Percentiles rank a stretch among this genome's conserved stretches.
Conservation (phyloP, 2,329 filamentous ascomycete species). For the Piedraia hortae region DNA sequence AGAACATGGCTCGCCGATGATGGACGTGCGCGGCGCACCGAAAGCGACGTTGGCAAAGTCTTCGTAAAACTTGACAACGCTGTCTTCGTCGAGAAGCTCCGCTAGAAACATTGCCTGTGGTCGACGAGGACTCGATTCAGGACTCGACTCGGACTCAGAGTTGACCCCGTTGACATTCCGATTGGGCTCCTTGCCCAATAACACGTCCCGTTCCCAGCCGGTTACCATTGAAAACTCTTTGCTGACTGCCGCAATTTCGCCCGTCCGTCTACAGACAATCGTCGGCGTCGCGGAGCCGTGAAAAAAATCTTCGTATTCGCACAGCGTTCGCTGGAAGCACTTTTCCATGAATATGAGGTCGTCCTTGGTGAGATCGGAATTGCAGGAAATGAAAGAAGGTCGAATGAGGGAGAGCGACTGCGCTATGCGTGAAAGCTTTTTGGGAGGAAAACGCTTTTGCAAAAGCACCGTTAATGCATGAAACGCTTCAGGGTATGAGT, state of each 20-base stretch:
- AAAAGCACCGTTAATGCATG: constrained; percentile 65
- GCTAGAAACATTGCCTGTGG: constrained; percentile 68
- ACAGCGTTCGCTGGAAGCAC: constrained; percentile 74
- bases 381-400: constrained; percentile 78
- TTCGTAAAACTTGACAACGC: constrained; percentile 81
- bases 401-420: constrained; percentile 71
- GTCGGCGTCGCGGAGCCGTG: constrained; percentile 70
- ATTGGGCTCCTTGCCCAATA: constrained; percentile 69
- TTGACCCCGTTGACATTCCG: constrained; percentile 45
- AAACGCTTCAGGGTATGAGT: constrained; percentile 72
- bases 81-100: constrained; percentile 79
- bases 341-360: constrained; percentile 96
- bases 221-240: constrained; percentile 94
- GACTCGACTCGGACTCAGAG: constrained; percentile 11
- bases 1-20: constrained; percentile 49
- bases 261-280: constrained; percentile 70
- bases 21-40: constrained; percentile 63
- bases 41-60: constrained; percentile 85
- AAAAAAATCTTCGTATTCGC: constrained; percentile 84
- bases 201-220: constrained; percentile 72
- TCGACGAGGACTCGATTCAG: constrained; percentile 22
- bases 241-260: constrained; percentile 81
- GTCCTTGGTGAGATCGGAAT: constrained; percentile 59
- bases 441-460: constrained; percentile 47
- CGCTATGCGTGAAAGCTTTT: constrained; percentile 57